Evolutionary conservation across 116 monocot species (phyloP), one percentile per base, ranked within the genome.

Genomic region (Papilionanthe hybrid): DNA sequence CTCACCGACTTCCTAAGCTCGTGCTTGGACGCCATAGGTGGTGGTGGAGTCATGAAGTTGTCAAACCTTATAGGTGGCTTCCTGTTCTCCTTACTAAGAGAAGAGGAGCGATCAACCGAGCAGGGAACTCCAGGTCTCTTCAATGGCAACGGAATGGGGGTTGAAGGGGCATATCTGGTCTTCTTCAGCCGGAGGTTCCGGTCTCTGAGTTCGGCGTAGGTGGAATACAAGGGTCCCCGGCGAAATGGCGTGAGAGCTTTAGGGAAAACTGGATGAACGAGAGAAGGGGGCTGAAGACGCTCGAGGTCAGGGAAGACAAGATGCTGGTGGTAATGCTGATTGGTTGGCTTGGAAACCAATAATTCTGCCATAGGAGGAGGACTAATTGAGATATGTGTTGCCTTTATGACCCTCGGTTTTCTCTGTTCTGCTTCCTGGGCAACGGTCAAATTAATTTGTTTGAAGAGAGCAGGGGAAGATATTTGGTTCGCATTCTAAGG

Each of bases 131-230:
- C 7, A 1, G 79, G 58, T 12, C 63, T n/a, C 45, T 41, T 58
- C 68, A 4, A 27, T 44, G 42, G 79, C 19, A 42, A 25, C 27
- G 49, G 69, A 47, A 29, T 30, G 5, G 66, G 72, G 13, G 44
- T 23, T 22, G 42, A 71, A 6, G 53, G 42, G 9, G 19, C 15
- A n/a, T 32, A 7, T 28, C 30, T 65, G 37, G 42, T 49, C 68
- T 80, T 84, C 77, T 82, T 89, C 55, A 30, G 58, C 47, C 80
- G 78, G 4, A 84, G 78, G 22, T 56, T 84, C 68, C 84, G 80
- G 23, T 87, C 90, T 42, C 90, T 72, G 28, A 90, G 90, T 79
- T 80, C 78, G 42, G 90, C 68, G 81, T 90, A 90, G 82, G 83
- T 78, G 9, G 83, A 78, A 76, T 90, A 90, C 81, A 84, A 83